Conservation (phyloP, 73 alveolate genomes). For the Halteria grandinella region DNA sequence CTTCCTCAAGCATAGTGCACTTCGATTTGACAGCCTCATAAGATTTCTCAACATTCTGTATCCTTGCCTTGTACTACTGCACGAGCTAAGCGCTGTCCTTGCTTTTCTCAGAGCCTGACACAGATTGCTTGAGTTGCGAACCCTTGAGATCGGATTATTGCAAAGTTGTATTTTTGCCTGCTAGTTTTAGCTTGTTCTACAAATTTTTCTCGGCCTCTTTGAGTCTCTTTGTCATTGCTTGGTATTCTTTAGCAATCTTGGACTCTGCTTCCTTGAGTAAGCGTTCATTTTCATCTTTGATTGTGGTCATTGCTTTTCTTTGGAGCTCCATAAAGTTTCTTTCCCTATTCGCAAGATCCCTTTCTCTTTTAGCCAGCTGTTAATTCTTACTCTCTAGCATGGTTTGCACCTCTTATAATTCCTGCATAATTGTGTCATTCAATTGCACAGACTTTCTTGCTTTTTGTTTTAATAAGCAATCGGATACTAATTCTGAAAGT, state of each 20-base stretch:
- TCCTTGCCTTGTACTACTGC: slow-evolving; percentile 13
- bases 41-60: slow-evolving; percentile 26
- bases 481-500: slow-evolving; percentile 6
- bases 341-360: slow-evolving; percentile 7
- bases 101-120: neutral
- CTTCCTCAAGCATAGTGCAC: slow-evolving; percentile 21
- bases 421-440: slow-evolving; percentile 37
- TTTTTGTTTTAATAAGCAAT: slow-evolving; percentile 31
- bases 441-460: slow-evolving; percentile 22
- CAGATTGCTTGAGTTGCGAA: neutral
- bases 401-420: slow-evolving; percentile 24
- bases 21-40: slow-evolving; percentile 27
- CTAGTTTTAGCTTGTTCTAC: slow-evolving; percentile 12
- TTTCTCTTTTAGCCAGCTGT: slow-evolving; percentile 6
- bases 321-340: neutral
- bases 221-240: neutral
- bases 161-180: slow-evolving; percentile 11
- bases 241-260: slow-evolving; percentile 1
- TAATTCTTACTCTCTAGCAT: slow-evolving; percentile 24
- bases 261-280: slow-evolving; percentile 4
- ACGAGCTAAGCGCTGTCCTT: neutral
- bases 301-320: neutral
- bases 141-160: neutral
- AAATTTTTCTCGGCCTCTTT: slow-evolving; percentile 16
- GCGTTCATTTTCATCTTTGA: neutral